phyloP scores from a whole-genome alignment of 2,329 filamentous ascomycete genomes.

The Colletotrichum sp. region DNA sequence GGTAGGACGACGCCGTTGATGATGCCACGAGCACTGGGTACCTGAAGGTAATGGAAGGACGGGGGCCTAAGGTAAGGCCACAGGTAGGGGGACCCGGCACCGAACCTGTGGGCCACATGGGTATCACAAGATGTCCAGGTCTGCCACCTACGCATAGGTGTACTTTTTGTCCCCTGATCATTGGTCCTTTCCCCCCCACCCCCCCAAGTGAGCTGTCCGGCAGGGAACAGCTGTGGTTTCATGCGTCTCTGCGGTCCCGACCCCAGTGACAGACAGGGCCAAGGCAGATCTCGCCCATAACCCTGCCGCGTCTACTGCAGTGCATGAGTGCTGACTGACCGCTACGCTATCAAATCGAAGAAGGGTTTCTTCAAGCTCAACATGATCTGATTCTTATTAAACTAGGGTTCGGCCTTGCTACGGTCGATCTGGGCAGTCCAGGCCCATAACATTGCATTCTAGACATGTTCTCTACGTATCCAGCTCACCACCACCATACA shows the following conservation, averaged over 20 bases:
- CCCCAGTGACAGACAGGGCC: not conserved
- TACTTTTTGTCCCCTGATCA: not conserved
- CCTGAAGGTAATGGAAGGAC: too few species aligned
- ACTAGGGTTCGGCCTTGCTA: conserved; percentile 6
- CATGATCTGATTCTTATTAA: conserved; percentile 2
- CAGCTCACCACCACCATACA: not conserved
- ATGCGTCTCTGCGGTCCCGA: not conserved
- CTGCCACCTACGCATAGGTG: not conserved
- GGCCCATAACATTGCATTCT: not conserved
- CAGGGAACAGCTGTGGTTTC: not conserved
- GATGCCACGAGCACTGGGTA: not conserved
- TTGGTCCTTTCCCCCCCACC: too few species aligned
- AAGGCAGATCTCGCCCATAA: not conserved
- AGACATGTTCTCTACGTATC: not conserved
- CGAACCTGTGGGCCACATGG: not conserved
- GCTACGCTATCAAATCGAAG: not conserved
- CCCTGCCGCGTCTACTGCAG: not conserved
- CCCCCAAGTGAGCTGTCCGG: not conserved
- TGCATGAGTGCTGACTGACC: not conserved
- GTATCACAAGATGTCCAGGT: too few species aligned
- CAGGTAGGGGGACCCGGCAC: not conserved
- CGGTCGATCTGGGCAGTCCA: not conserved
- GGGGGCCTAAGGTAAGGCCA: too few species aligned
- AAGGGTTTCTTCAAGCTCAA: not conserved
- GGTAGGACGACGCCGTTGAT: not conserved